Percentiles rank a stretch among this genome's conserved stretches.
Evolutionary conservation across 148 eudicot species (phyloP).

Genomic region (Dysphania ambrosioides): DNA sequence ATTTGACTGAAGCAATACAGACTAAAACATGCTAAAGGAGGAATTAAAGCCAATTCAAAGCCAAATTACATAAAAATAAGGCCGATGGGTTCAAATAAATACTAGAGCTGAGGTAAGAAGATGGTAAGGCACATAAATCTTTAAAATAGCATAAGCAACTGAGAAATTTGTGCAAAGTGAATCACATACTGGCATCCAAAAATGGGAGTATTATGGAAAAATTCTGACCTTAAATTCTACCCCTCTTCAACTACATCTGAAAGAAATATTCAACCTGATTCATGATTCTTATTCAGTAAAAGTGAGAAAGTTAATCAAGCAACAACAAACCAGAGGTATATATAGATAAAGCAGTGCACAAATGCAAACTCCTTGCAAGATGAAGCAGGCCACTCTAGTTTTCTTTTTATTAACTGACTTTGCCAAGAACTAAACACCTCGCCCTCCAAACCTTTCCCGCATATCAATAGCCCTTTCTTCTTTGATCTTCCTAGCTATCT

Average conservation of each 20-base stretch:
- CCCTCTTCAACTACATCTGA: not conserved
- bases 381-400: not conserved
- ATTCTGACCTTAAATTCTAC: not conserved
- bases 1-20: not conserved
- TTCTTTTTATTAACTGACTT: not conserved
- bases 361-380: not conserved
- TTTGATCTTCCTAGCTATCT: slow-evolving; percentile 50
- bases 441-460: slow-evolving; percentile 43
- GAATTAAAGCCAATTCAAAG: not conserved
- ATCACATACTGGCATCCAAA: too few species aligned
- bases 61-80: not conserved
- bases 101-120: not conserved
- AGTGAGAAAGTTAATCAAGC: not conserved
- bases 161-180: not conserved
- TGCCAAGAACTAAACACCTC: slow-evolving; percentile 21
- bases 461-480: slow-evolving; percentile 43
- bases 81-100: too few species aligned
- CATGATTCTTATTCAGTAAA: not conserved
- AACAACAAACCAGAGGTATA: not conserved
- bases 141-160: not conserved
- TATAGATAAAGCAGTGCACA: not conserved
- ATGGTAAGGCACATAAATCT: not conserved
- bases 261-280: not conserved
- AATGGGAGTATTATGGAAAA: not conserved
- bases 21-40: not conserved